Base-by-base conservation (phyloP, 192 early-diverging fungal species). In the Entomortierella parvispora region DNA sequence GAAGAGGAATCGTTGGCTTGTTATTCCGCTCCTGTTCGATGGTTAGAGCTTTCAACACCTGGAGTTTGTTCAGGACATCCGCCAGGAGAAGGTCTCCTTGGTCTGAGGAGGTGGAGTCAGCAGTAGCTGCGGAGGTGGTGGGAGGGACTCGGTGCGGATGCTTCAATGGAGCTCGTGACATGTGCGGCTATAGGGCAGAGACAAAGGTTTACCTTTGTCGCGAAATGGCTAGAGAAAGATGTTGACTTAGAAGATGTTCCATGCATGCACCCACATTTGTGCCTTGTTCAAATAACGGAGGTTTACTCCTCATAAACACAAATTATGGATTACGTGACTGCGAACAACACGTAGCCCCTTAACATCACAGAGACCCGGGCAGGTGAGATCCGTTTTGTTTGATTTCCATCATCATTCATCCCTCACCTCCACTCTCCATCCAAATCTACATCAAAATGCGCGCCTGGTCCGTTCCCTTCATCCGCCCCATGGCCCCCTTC, bases 401-500 rank as follows among this genome's bases (percentile, higher is more conserved):
- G 9, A 47, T 23, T 22, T 34, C 26, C 52, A 54, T 45, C 44
- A 57, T 71, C 59, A 51, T 55, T 25, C 62, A n/a, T 66, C 57
- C 23, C 68, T 25, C 52, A 43, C 52, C 59, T 50, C 47, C 47
- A 44, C 45, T 34, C 40, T 54, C 31, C 33, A 23, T 5, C 18
- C 58, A 20, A 28, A 48, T n/a, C 54, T 44, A 32, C 59, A 65
- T 74, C 57, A 83, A 72, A 33, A 86, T 88, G 80, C 85, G 85
- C 69, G 83, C 83, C 71, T 88, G 80, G 80, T 81, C 80, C 68
- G 86, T 85, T 58, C 87, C 87, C 29, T 49, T 88, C 61, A 42
- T 80, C 65, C 83, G 83, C 69, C 85, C 87, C 49, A 61, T 72
- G 61, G 82, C 72, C 50, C 87, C 87, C 57, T 88, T 88, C 78